Base-by-base conservation (phyloP, 345 rosid genomes). In the Eucalyptus coolabah region DNA sequence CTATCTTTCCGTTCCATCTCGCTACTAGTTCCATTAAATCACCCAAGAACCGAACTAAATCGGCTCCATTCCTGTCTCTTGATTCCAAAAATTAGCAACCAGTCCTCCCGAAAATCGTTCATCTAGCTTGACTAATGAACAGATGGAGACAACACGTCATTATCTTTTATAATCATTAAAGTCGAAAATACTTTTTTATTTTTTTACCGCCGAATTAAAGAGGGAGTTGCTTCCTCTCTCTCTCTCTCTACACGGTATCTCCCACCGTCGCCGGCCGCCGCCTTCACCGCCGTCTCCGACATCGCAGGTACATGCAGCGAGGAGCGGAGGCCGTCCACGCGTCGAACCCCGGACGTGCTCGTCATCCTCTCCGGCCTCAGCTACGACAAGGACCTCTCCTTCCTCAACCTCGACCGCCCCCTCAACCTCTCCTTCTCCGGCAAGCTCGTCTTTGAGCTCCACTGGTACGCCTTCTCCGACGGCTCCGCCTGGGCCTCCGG, bases 321-420 rank as follows among this genome's bases (percentile, higher is more conserved):
- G 99, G 99, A 88, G 99, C 99, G 1, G 99, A 97, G 91, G 97
- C 97, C 21, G 98, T 98, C 87, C 98, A 98, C 91, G 88, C 95
- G 53, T 95, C 95, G 82, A 98, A 98, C 91, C 91, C 99, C 98
- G n/a, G 91, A 96, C 59, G 95, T 97, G 88, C 97, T 98, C 9
- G 98, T 98, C 32, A 96, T 98, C 83, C 94, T 98, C 32, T 98
- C 99, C 3, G 99, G 99, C 53, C 93, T 98, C 88, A 94, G 83
- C 89, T 98, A 93, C 53, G 99, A 96, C 92, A 90, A 88, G 54
- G 98, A 97, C 89, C 91, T 98, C 81, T 94, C 98, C 1, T 98
- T 96, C 90, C 90, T 97, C 18, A 77, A 87, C 54, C 92, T 90
- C 50, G 93, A 77, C 83, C 47, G 91, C 87, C 93, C 95, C 1